Base-by-base conservation (phyloP, 768 basidiomycete genomes). In the Pleurotus sapidus region DNA sequence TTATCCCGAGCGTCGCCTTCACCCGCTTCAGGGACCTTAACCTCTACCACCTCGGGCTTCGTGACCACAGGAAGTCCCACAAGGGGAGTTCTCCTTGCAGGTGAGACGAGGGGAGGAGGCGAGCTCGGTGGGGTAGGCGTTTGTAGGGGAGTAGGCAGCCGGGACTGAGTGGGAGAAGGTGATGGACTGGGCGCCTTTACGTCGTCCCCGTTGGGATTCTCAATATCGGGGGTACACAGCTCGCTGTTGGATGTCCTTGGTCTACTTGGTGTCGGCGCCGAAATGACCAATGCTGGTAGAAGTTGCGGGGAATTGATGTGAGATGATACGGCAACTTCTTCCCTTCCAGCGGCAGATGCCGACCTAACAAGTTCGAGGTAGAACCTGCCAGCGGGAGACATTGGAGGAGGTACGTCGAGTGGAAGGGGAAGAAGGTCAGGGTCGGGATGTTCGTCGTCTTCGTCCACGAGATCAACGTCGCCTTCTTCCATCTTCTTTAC, bases 101-200 rank as follows among this genome's bases (percentile, higher is more conserved):
- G 51, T 4, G 51, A 40, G 55, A 39, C 5, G 11, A 18, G 46
- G 24, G 37, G 43, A 4, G 58, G 76, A 1, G 77, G 77, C 7
- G 77, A 79, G 4, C 74, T 76, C 1, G 77, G 77, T 1, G 77
- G 77, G 3, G 77, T 79, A 6, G 77, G 77, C 11, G 68, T 77
- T 56, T 79, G 77, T 3, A 64, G 64, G 30, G 59, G 59, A n/a
- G 58, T 45, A 20, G 53, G 64, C 27, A 65, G 59, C 24, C 64
- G 63, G 2, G 53, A 23, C 60, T 65, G 53, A 61, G 64, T 39
- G 46, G 60, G 49, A 49, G 63, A 46, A 57, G 55, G 57, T 49
- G 58, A 23, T 53, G 57, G 45, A 37, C 56, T 59, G 48, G 59
- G 54, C 45, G 38, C 15, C 12, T 56, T 8, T 4, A 24, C 12